Evolutionary conservation across 257 asterid genomes (phyloP), one percentile per base, ranked within the genome.

Genomic region (Coffea eugenioides): DNA sequence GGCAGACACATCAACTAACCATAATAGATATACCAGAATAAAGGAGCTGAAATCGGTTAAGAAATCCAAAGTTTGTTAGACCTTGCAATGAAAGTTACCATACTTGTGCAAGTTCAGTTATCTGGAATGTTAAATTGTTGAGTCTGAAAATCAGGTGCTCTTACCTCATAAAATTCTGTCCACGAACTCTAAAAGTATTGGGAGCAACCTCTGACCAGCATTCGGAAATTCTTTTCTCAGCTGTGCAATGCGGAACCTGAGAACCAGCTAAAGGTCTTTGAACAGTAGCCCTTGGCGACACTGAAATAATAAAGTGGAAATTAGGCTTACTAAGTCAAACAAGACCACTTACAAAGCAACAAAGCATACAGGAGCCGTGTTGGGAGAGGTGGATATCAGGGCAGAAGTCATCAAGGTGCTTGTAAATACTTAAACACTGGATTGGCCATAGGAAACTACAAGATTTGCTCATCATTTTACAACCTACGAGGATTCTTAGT

Each of bases 211-310:
- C 79, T 67, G 98, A 95, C 99, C 99, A 95, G 80, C 86, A 81
- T 73, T 88, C 93, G 1, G 93, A 31, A 82, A 87, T 85, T 52
- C 83, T 93, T 89, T 91, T 92, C 86, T 91, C 98, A 54, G 87
- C 73, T 41, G 97, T 89, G 74, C 94, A 90, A 77, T 88, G 80
- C 77, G 83, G 86, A 74, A 95, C 82, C 83, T 90, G 98, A 82
- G 98, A 95, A 61, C 99, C 99, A 31, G 97, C 99, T 79, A 88
- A 82, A 23, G 99, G 99, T 83, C 94, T 91, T 82, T 80, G 90
- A 75, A 90, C 76, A 78, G 89, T 76, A 68, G 89, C 83, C 85
- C 88, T 95, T 71, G 95, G 89, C 9, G 91, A 76, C 72, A 93
- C 98, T 92, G 87, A 82, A 80, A 14, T 12, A 51, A 82, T 71